Conservation (phyloP, 163 green algal species). For the Chlorella variabilis region DNA sequence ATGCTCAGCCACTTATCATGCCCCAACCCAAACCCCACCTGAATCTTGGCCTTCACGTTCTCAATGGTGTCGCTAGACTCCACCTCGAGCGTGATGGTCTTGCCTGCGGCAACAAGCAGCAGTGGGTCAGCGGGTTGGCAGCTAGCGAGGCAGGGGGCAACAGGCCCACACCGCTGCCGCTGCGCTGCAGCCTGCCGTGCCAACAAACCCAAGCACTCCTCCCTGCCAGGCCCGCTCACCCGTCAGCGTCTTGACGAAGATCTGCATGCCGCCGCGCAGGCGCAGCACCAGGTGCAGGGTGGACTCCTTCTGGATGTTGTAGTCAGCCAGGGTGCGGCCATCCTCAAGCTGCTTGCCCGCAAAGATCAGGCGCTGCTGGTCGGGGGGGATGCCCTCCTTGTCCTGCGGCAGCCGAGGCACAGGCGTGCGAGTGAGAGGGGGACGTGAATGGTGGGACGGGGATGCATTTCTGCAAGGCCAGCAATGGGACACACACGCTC, state of each 20-base stretch:
- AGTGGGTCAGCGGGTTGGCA: not conserved
- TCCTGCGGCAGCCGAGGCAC: slow-evolving; percentile 46
- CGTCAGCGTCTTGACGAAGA: slow-evolving; percentile 97
- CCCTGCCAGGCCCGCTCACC: slow-evolving; percentile 44
- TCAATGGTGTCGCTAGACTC: slow-evolving; percentile 90
- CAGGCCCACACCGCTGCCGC: not conserved
- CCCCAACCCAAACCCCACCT: too few relatives aligned
- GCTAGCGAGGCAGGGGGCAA: not conserved
- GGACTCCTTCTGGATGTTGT: slow-evolving; percentile 96
- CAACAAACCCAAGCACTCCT: not conserved
- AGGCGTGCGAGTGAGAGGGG: too few relatives aligned
- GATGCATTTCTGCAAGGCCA: too few relatives aligned
- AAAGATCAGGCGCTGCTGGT: slow-evolving; percentile 98
- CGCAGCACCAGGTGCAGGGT: slow-evolving; percentile 88
- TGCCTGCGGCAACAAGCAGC: slow-evolving; percentile 49
- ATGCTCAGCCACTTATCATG: too few relatives aligned
- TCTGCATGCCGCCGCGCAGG: slow-evolving; percentile 88
- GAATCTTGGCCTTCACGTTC: slow-evolving; percentile 90
- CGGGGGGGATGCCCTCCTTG: slow-evolving; percentile 90
- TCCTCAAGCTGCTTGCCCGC: slow-evolving; percentile 99
- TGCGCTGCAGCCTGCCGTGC: not conserved
- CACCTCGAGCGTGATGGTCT: slow-evolving; percentile 95
- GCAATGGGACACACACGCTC: too few relatives aligned
- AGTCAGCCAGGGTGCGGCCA: slow-evolving; percentile 86
- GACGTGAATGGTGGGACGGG: too few relatives aligned